Conservation (phyloP, 2,329 filamentous ascomycete species). For the Nemania sp. region DNA sequence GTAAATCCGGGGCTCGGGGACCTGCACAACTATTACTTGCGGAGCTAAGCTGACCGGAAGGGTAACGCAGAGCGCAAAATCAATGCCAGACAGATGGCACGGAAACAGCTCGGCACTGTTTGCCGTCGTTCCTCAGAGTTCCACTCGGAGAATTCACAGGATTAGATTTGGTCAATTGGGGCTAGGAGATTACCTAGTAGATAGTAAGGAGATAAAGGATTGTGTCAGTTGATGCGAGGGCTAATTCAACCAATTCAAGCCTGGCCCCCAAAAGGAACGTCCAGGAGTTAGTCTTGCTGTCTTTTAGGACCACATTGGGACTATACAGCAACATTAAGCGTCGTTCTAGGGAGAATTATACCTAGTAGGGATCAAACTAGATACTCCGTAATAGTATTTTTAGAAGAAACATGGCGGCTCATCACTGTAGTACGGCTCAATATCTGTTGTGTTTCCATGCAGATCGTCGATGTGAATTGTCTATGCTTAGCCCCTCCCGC, state of each 20-base stretch:
- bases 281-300: neutral
- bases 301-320: neutral
- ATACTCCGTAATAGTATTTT: neutral
- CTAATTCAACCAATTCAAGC: neutral
- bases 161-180: neutral
- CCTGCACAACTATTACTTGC: neutral
- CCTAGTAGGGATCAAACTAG: neutral
- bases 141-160: no score
- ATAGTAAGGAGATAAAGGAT: conserved; percentile 10
- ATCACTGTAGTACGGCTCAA: conserved; percentile 15
- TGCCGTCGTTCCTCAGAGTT: neutral
- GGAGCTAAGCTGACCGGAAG: neutral
- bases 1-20: conserved; percentile 2
- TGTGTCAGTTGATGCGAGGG: conserved; percentile 2
- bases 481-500: neutral
- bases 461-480: conserved; percentile 1
- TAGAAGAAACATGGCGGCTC: conserved; percentile 2
- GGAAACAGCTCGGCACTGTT: neutral
- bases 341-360: neutral
- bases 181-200: neutral
- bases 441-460: conserved; percentile 24
- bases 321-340: neutral
- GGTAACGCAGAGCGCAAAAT: neutral
- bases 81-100: neutral
- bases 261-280: conserved; percentile 6